Evolutionary conservation across 2,329 filamentous ascomycete species (phyloP).

Genomic region (Penicillium sp.): DNA sequence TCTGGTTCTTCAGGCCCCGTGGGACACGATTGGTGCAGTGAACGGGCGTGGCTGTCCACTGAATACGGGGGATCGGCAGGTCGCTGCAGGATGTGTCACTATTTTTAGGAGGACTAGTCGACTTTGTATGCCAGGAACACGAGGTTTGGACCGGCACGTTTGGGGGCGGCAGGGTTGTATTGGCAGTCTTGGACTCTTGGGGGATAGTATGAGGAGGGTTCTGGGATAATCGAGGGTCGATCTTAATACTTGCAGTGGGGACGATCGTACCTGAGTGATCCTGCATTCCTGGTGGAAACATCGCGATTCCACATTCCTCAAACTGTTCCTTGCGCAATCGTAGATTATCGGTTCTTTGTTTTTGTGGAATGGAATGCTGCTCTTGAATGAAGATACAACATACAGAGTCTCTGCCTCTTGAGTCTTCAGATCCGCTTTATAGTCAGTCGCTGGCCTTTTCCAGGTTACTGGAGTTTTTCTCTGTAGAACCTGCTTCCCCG

Average conservation of each 20-base stretch:
- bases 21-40: not conserved
- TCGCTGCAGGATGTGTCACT: not conserved
- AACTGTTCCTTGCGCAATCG: too few species aligned
- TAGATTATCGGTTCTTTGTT: too few species aligned
- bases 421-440: not conserved
- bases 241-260: not conserved
- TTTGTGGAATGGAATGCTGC: too few species aligned
- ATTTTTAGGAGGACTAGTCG: not conserved
- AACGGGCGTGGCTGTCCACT: conserved; percentile 1
- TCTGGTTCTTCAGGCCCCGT: not conserved
- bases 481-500: not conserved
- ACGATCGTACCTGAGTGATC: not conserved
- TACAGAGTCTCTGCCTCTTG: too few species aligned
- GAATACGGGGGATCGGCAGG: conserved; percentile 3
- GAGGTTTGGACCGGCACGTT: not conserved
- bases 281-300: not conserved
- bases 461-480: not conserved
- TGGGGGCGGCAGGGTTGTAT: not conserved
- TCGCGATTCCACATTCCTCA: not conserved
- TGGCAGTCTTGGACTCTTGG: not conserved
- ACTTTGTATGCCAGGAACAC: conserved; percentile 1
- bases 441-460: not conserved
- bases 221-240: not conserved
- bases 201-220: not conserved
- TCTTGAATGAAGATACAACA: too few species aligned